Base-by-base conservation (phyloP, 2,329 filamentous ascomycete genomes). In the Botrytis aclada region DNA sequence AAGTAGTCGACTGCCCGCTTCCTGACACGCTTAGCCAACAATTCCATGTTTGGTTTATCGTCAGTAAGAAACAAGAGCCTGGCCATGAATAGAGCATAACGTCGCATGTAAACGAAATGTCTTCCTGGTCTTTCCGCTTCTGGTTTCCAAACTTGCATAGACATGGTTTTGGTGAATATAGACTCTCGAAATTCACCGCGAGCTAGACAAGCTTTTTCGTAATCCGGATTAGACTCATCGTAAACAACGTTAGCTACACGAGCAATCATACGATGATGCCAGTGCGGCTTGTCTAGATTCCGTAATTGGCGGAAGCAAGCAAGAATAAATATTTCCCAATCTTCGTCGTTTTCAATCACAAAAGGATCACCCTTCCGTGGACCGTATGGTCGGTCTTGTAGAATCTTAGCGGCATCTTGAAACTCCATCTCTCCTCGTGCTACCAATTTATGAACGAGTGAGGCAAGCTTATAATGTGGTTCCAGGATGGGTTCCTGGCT, bases 81-180 rank as follows among this genome's bases (percentile, higher is more conserved):
- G 37, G 89, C 84, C 78, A 93, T 92, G 78, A 92, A 92, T 51
- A 85, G 85, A 1, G 90, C 89, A 78, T 93, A 93, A 71, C 89
- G 86, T n/a, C 88, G 86, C 5, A 90, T 93, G 78, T 92, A 93
- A 41, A 93, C 90, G 76, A 92, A 93, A 81, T 93, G 91, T 51
- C 91, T 84, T 0, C 91, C 91, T 4, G 90, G 86, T 34, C 91
- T 86, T 81, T 93, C 91, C 74, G 88, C 85, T 76, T 93, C 91
- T 0, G 91, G 91, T 75, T 89, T 90, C 91, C 91, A 93, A 9
- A 93, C 90, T 78, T 92, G 89, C 51, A 93, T 85, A 22, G 88
- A 87, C 87, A 92, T 92, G 0, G 90, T 92, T 81, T 93, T 93
- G 22, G 91, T 92, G 78, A 93, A 92, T 75, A 93, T 92, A 67